Evolutionary conservation across 1,139 yeast species (phyloP), one percentile per base, ranked within the genome.

Genomic region (Geotrichum europaeum): DNA sequence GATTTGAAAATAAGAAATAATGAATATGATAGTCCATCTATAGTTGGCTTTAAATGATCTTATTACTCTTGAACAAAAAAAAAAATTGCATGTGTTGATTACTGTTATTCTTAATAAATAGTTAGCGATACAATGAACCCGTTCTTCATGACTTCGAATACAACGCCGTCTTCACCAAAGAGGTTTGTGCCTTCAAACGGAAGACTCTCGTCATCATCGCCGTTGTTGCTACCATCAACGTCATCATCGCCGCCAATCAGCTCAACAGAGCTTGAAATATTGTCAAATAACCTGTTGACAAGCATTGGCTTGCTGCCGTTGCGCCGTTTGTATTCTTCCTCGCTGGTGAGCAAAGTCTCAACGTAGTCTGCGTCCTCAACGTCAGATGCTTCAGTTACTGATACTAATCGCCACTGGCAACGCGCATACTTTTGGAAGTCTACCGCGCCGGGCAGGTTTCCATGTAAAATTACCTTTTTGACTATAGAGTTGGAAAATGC

Each of bases 361-460:
- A 40, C 47, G 18, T 40, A 40, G 20, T 57, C 55, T 13, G 47
- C 56, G 5, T 57, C 52, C 13, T 45, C 49, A 20, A 28, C 52
- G 24, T 40, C 47, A 36, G 18, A 53, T 7, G 36, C 43, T 57
- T 51, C 20, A 1, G 18, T 22, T 22, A 43, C 32, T 7, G 25
- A 18, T n/a, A 22, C 51, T 30, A 66, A 45, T 43, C 24, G 49
- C 75, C 75, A 72, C n/a, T 73, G 64, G 55, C 75, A 72, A 5
- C 74, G 63, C 54, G 63, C 64, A 55, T 71, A 71, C 57, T 66
- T 69, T 53, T 69, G 72, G 57, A 72, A 72, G 4, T 65, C 59
- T 25, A 70, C 63, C 22, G 72, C 65, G 5, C 72, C 72, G 2
- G 75, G 75, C 20, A 72, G 60, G 62, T 72, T 72, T 28, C 74